phyloP scores from a whole-genome alignment of 2,329 filamentous ascomycete species.

The Fusarium euwallaceae region DNA sequence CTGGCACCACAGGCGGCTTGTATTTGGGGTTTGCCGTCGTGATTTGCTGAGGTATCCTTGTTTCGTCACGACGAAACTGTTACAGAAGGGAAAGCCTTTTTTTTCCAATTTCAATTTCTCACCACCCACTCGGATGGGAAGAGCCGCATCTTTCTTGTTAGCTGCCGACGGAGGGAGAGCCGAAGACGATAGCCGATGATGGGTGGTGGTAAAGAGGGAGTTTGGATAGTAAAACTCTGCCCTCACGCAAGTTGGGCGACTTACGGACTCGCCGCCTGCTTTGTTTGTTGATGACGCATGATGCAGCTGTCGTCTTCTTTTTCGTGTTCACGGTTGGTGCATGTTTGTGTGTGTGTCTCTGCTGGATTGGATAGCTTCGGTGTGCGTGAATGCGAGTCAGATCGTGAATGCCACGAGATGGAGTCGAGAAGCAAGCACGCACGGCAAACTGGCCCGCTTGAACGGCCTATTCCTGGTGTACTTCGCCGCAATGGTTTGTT shows the following conservation, averaged over 20 bases:
- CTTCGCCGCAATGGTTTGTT: constrained; percentile 14
- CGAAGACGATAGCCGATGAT: background rate
- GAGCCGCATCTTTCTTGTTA: constrained; percentile 25
- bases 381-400: constrained; percentile 36
- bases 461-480: constrained; percentile 26
- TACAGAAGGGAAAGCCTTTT: background rate
- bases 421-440: constrained; percentile 16
- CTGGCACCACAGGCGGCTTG: constrained; percentile 46
- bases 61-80: constrained; percentile 22
- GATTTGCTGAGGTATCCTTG: constrained; percentile 39
- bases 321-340: constrained; percentile 28
- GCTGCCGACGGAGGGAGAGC: background rate
- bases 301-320: background rate
- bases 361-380: constrained; percentile 25
- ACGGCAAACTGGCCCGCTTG: constrained; percentile 12
- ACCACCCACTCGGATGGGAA: constrained; percentile 4
- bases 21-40: constrained; percentile 16
- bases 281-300: background rate
- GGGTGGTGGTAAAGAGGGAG: constrained; percentile 10
- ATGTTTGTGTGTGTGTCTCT: constrained; percentile 25
- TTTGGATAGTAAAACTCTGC: constrained; percentile 10
- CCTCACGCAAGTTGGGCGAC: constrained; percentile 10
- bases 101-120: background rate
- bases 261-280: background rate
- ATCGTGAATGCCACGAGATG: constrained; percentile 19